These are phyloP conservation scores for Hygrophila difformis DNA, from an alignment of 257 asterid species.

Conservation along the genomic window DNA sequence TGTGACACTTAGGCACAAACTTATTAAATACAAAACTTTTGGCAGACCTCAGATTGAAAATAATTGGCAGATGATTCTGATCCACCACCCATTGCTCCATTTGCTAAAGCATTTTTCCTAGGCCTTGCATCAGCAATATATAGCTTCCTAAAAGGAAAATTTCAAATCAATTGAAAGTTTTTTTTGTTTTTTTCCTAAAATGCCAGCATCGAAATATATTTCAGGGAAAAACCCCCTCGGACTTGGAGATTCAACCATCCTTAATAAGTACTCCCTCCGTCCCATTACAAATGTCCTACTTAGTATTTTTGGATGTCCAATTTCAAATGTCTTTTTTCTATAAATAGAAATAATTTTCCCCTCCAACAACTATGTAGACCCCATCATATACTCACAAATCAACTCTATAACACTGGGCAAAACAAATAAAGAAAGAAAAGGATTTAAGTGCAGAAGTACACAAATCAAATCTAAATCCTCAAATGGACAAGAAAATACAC, in stretches of 20 bases:
- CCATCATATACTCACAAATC: no score
- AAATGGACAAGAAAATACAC: constrained; percentile 24
- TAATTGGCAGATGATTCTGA: constrained; percentile 97
- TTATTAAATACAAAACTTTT: constrained; percentile 15
- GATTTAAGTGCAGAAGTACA: constrained; percentile 1
- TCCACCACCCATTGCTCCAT: constrained; percentile 99
- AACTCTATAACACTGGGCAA: no score
- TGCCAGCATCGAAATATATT: no score
- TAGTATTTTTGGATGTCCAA: no score
- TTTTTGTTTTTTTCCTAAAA: constrained; percentile 4
- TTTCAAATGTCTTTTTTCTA: no score
- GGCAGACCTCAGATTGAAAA: constrained; percentile 85
- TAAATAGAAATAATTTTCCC: no score
- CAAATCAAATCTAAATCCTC: constrained; percentile 4
- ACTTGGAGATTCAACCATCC: no score
- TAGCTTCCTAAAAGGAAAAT: constrained; percentile 57
- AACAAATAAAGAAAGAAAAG: constrained; percentile 7
- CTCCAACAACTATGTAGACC: no score
- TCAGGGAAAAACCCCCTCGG: no score
- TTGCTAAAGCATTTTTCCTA: constrained; percentile 96
- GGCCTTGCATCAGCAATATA: constrained; percentile 99
- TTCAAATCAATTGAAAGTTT: constrained; percentile 8
- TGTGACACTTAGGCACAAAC: constrained; percentile 12
- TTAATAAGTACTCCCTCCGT: no score
- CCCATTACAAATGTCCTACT: no score